phyloP scores from a whole-genome alignment of 306 rosid genomes.

The Cicer chorassanicum region DNA sequence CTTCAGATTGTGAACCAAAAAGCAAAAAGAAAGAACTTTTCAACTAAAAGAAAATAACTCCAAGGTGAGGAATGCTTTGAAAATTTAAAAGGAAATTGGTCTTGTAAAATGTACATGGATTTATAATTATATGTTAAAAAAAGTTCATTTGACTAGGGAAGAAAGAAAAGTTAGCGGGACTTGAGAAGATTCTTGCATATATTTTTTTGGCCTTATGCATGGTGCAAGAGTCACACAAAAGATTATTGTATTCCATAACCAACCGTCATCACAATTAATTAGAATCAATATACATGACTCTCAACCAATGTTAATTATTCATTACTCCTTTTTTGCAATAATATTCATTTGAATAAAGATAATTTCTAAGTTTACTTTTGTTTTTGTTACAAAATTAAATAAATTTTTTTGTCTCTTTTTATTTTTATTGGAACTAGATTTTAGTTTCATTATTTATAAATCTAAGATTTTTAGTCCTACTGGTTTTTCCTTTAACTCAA shows the following conservation, averaged over 20 bases:
- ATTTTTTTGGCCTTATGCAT: neutral
- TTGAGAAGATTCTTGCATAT: slow-evolving; percentile 1
- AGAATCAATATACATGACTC: neutral
- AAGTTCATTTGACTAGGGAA: neutral
- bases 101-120: neutral
- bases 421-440: too few relatives aligned
- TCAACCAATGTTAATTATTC: too few relatives aligned
- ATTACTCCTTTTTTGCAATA: too few relatives aligned
- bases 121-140: neutral
- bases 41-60: neutral
- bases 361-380: too few relatives aligned
- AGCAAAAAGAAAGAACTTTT: neutral
- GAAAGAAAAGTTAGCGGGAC: neutral
- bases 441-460: too few relatives aligned
- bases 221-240: neutral
- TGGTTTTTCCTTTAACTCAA: too few relatives aligned
- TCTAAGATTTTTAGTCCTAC: too few relatives aligned
- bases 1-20: neutral
- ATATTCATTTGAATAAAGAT: too few relatives aligned
- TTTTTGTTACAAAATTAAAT: too few relatives aligned
- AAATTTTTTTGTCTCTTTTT: too few relatives aligned
- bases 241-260: neutral
- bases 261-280: neutral
- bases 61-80: slow-evolving; percentile 1
- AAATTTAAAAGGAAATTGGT: neutral